These are phyloP conservation scores for Colletotrichum sp. DNA, from an alignment of 2,329 filamentous ascomycete genomes.

Conservation along the genomic window DNA sequence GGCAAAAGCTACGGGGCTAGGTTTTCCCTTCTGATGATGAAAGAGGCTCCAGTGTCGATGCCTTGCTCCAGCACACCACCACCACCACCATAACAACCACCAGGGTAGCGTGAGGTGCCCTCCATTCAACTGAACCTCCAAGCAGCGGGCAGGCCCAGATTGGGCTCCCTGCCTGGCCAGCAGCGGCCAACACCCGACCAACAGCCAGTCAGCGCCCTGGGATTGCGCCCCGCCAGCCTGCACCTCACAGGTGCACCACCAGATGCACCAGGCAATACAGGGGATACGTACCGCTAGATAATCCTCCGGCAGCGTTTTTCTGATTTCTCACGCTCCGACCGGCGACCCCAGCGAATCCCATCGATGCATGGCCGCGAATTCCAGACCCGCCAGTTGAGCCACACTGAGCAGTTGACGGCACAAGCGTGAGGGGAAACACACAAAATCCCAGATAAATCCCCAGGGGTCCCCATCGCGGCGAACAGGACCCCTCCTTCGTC, in stretches of 20 bases:
- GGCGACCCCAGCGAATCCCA: neutral
- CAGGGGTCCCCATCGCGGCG: neutral
- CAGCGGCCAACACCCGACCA: neutral
- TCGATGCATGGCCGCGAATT: neutral
- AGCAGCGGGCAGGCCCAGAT: neutral
- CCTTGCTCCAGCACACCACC: neutral
- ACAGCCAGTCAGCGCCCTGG: neutral
- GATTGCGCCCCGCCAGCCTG: neutral
- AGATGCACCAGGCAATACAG: neutral
- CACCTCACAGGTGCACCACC: neutral
- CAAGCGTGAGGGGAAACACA: constrained; percentile 3
- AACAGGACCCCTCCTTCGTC: neutral
- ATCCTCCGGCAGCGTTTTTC: neutral
- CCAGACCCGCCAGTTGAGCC: neutral
- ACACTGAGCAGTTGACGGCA: neutral
- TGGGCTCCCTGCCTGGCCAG: neutral
- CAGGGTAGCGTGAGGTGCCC: neutral
- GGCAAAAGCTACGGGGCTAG: constrained; percentile 15
- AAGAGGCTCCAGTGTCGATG: constrained; percentile 19
- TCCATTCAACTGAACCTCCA: neutral
- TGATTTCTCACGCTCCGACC: constrained; percentile 8
- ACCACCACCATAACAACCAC: neutral
- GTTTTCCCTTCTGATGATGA: constrained; percentile 22
- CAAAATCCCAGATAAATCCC: neutral
- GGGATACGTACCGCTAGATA: neutral